Evolutionary conservation across 1,284 basidiomycete species (phyloP).

Genomic region (Ustilago crameri): DNA sequence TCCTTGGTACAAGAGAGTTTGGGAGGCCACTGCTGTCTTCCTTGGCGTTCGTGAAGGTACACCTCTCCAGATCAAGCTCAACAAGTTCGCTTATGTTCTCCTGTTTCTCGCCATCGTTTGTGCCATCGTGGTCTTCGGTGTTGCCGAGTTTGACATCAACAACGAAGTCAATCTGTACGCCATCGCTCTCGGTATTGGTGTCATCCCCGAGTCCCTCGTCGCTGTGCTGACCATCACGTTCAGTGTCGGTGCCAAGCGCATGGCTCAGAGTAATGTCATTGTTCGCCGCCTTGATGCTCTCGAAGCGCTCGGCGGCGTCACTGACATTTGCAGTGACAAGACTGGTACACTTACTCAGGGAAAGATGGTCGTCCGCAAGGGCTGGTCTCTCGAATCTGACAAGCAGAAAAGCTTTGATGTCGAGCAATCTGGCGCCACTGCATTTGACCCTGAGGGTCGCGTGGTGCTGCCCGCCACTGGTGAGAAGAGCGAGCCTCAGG

Average conservation of each 20-base stretch:
- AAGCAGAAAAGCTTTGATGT: slow-evolving; percentile 42
- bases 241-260: slow-evolving; percentile 62
- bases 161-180: slow-evolving; percentile 71
- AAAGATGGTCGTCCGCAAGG: slow-evolving; percentile 62
- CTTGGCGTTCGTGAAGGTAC: slow-evolving; percentile 72
- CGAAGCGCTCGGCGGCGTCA: slow-evolving; percentile 61
- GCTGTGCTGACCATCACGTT: slow-evolving; percentile 67
- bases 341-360: slow-evolving; percentile 64
- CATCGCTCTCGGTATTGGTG: slow-evolving; percentile 63
- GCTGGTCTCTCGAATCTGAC: slow-evolving; percentile 39
- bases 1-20: slow-evolving; percentile 46
- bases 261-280: slow-evolving; percentile 61
- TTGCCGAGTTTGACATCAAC: slow-evolving; percentile 69
- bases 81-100: slow-evolving; percentile 75
- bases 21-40: slow-evolving; percentile 55
- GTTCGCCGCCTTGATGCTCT: slow-evolving; percentile 63
- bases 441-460: slow-evolving; percentile 53
- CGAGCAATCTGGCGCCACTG: slow-evolving; percentile 52
- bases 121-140: slow-evolving; percentile 71
- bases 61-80: slow-evolving; percentile 75
- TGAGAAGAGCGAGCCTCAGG: slow-evolving; percentile 13
- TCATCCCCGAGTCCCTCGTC: slow-evolving; percentile 69
- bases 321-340: slow-evolving; percentile 60
- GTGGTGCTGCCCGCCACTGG: slow-evolving; percentile 20
- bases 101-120: slow-evolving; percentile 73